Conservation (phyloP, 148 eudicot species). For the Euryodendron excelsum region DNA sequence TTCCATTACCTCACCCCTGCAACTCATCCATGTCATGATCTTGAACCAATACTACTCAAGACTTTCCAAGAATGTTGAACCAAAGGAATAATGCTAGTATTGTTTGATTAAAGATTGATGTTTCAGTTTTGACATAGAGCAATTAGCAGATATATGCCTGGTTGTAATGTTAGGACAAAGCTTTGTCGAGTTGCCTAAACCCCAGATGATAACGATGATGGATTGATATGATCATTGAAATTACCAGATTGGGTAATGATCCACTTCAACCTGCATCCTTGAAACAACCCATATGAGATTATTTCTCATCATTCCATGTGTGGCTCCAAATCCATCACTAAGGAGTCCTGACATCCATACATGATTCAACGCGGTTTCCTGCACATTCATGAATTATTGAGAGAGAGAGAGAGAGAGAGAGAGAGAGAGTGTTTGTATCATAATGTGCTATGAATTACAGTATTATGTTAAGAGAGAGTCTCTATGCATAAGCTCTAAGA, state of each 20-base stretch:
- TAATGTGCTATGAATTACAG: no score
- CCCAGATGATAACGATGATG: neutral
- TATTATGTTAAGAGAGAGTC: no score
- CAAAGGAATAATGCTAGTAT: no score
- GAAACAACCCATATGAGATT: slow-evolving; percentile 86
- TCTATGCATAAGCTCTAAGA: no score
- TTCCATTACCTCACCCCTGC: slow-evolving; percentile 65
- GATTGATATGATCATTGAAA: neutral
- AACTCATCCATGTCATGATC: neutral
- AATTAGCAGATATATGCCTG: neutral
- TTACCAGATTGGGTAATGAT: slow-evolving; percentile 83
- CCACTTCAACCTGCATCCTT: slow-evolving; percentile 67
- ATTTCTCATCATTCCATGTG: slow-evolving; percentile 71
- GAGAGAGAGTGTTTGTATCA: no score
- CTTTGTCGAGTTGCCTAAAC: neutral
- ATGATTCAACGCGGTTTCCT: slow-evolving; percentile 85
- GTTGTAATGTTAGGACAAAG: neutral
- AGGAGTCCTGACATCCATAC: slow-evolving; percentile 77
- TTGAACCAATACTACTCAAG: neutral
- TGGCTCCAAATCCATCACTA: slow-evolving; percentile 77
- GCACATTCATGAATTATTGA: slow-evolving; percentile 14
- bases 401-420: no score
- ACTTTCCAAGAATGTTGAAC: neutral
- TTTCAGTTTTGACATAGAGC: neutral
- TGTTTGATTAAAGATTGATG: neutral